Evolutionary conservation across 1,284 basidiomycete species (phyloP), one percentile per base, ranked within the genome.

Genomic region (Psilocybe mexicana): DNA sequence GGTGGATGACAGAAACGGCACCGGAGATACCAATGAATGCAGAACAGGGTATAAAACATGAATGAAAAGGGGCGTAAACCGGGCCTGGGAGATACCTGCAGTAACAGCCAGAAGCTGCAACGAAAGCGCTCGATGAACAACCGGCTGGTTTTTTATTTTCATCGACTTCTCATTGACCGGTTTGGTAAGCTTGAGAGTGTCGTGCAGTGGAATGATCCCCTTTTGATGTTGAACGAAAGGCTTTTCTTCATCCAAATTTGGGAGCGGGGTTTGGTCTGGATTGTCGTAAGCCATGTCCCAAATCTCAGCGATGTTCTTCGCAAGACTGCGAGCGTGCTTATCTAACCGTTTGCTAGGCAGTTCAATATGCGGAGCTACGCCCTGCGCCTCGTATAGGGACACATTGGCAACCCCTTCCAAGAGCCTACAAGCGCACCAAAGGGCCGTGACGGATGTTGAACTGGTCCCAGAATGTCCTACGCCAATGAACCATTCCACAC

Each of bases 1-100:
- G 24, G 88, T 90, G 1, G 82, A 76, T 6, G 88, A 87, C 6
- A 96, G 77, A 63, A 88, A 79, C 1, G 82, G 72, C 18, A 80
- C 73, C 0, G 87, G 77, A 0, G 93, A 93, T 38, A 93, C 85
- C 44, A 95, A 76, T 10, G 90, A 90, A 52, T 92, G 88, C 14
- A 98, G 83, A 35, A 96, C 72, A 0, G 91, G 91, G 74, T 97
- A 97, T 1, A 97, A 76, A 0, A 86, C 77, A 48, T 92, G 80
- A 25, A 96, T 82, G 44, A 97, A 84, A n/a, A 92, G 75, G 0
- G 87, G 79, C 52, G 82, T 76, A 74, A 93, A 91, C 8, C 79
- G 80, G 18, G 79, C 77, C 61, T 87, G 86, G 24, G 89, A 73
- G 44, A 94, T 82, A 1, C 81, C 81, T 0, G 92, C 80, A 6